Evolutionary conservation across 2,329 filamentous ascomycete species (phyloP).

Genomic region (Ascochyta koolunga): DNA sequence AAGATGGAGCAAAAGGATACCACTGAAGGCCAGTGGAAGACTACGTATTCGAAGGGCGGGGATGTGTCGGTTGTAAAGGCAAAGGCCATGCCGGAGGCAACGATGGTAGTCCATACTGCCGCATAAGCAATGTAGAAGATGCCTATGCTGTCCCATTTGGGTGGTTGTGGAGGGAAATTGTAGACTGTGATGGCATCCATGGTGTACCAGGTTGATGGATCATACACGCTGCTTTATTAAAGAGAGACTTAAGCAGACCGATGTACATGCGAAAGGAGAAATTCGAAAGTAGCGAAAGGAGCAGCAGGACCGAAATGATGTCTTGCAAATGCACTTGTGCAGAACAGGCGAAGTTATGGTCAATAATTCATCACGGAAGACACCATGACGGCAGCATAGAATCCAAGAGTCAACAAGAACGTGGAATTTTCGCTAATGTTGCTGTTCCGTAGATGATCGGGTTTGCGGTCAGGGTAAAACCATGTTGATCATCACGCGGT

Average conservation of each 20-base stretch:
- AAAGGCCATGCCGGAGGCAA: conserved; percentile 22
- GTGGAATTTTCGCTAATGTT: background rate
- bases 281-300: background rate
- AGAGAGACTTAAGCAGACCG: background rate
- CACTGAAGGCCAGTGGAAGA: conserved; percentile 20
- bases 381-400: background rate
- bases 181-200: conserved; percentile 20
- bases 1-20: conserved; percentile 22
- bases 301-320: background rate
- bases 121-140: conserved; percentile 23
- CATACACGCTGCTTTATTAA: background rate
- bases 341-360: background rate
- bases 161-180: conserved; percentile 19
- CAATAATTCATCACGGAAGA: background rate
- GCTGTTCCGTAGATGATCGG: background rate
- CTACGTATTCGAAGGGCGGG: conserved; percentile 23
- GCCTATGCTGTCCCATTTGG: conserved; percentile 22
- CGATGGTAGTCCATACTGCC: conserved; percentile 22
- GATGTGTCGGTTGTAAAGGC: conserved; percentile 21
- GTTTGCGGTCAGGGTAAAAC: background rate
- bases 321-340: background rate
- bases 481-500: conserved; percentile 1
- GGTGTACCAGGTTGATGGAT: background rate
- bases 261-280: background rate
- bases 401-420: conserved; percentile 1